Evolutionary conservation across 2,329 filamentous ascomycete genomes (phyloP).

Genomic region (Colletotrichum incanum): DNA sequence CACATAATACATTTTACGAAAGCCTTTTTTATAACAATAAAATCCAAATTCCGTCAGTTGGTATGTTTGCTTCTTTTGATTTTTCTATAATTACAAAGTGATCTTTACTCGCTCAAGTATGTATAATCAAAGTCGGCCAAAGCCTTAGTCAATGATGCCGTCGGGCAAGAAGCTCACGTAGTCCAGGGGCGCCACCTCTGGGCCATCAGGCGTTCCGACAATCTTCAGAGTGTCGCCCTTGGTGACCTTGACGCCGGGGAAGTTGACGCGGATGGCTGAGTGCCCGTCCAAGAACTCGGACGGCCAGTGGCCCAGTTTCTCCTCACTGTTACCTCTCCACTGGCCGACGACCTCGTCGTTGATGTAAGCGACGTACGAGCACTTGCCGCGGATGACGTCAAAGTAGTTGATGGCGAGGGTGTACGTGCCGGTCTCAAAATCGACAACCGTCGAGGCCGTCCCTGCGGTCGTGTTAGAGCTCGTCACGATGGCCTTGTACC

Average conservation of each 20-base stretch:
- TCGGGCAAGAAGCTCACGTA: constrained; percentile 75
- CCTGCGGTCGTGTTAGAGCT: constrained; percentile 65
- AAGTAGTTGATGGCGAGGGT: constrained; percentile 78
- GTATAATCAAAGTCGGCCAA: background rate
- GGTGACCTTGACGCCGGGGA: constrained; percentile 63
- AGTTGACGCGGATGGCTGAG: constrained; percentile 75
- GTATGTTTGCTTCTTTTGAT: background rate
- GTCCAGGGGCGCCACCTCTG: constrained; percentile 77
- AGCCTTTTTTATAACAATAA: too few species aligned
- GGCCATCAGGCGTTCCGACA: constrained; percentile 70
- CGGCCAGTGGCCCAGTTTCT: constrained; percentile 71
- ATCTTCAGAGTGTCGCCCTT: constrained; percentile 70
- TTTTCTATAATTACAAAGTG: background rate
- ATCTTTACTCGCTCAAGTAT: background rate
- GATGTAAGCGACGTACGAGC: constrained; percentile 70
- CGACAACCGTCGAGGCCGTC: constrained; percentile 62
- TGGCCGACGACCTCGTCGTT: constrained; percentile 67
- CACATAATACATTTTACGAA: background rate
- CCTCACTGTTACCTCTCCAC: constrained; percentile 75
- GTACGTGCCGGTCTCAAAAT: constrained; percentile 69
- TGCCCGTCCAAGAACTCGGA: constrained; percentile 75
- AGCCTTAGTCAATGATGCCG: constrained; percentile 55
- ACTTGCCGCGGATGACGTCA: constrained; percentile 72
- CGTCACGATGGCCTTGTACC: constrained; percentile 69
- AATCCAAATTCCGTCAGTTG: background rate